Base-by-base conservation (phyloP, 345 rosid species). In the Populus deltoides region DNA sequence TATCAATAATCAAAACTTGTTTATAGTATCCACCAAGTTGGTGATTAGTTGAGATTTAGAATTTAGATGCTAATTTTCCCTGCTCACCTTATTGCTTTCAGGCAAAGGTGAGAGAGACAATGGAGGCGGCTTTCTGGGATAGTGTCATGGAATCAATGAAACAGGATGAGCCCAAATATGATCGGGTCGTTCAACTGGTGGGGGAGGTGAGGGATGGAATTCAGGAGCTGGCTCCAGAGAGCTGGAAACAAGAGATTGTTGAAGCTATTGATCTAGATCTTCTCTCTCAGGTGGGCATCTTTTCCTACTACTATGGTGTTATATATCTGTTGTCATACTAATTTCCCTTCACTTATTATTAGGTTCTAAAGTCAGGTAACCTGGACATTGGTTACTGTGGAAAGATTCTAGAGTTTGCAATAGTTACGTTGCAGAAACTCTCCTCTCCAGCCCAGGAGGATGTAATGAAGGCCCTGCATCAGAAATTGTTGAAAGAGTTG, bases 91-190 rank as follows among this genome's bases (percentile, higher is more conserved):
- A n/a, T 61, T 36, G 49, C 29, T 29, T 66, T 75, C 87, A 95
- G 99, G 89, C 59, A 27, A 89, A 84, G 85, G 81, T 95, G 70
- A 90, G 87, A 80, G 88, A 89, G 78, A 88, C 89, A 41, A 92
- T 95, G 92, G 96, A 93, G 86, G 87, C 84, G 70, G 98, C 97
- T 74, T 95, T 95, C 82, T 95, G 99, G 99, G 97, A 95, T 69
- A 81, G 85, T 66, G 68, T 95, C 67, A 81, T 80, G 80, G 94
- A 95, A 77, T 92, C 99, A 8, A 68, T 93, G 24, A 88, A 86
- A 83, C 83, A 77, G 76, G 92, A 87, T 63, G 79, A 84, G 31
- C 92, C 94, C 51, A 84, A 88, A 70, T 91, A 90, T 87, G 90
- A 86, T 72, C 83, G 91, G 73, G 84, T 95, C 78, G 77, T 91